These are phyloP conservation scores for Xylaria grammica DNA, from an alignment of 495 filamentous ascomycete genomes.

Conservation along the genomic window DNA sequence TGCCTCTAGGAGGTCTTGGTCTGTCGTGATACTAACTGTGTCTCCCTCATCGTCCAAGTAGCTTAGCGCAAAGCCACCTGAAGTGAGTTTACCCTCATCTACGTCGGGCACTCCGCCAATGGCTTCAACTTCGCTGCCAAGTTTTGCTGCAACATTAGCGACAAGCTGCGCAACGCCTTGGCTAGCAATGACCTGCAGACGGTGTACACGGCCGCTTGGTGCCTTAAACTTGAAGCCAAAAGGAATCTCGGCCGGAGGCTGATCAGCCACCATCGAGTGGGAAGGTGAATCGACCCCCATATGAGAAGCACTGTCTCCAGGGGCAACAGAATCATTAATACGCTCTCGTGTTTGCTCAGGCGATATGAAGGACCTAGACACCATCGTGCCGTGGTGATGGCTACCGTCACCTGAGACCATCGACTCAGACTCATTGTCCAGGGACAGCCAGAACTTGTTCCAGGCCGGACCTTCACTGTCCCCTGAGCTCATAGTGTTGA, in stretches of 20 bases:
- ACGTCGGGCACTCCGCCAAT: constrained; percentile 81
- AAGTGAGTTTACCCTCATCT: constrained; percentile 77
- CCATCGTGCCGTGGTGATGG: constrained; percentile 62
- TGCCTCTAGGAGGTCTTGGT: constrained; percentile 89
- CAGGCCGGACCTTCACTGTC: constrained; percentile 96
- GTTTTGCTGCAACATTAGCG: constrained; percentile 76
- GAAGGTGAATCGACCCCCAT: constrained; percentile 76
- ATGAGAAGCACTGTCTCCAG: constrained; percentile 93
- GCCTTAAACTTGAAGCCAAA: constrained; percentile 99
- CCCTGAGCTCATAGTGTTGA: constrained; percentile 64
- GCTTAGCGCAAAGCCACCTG: constrained; percentile 89
- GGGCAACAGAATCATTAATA: constrained; percentile 78
- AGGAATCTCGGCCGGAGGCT: constrained; percentile 68
- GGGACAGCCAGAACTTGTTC: constrained; percentile 99
- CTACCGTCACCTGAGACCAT: constrained; percentile 90
- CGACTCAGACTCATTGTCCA: constrained; percentile 96
- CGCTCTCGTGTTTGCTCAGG: constrained; percentile 70
- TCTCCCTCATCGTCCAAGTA: constrained; percentile 98
- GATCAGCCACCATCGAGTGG: constrained; percentile 63
- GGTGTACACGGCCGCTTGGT: constrained; percentile 91
- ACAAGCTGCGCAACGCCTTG: constrained; percentile 85
- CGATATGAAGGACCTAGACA: constrained; percentile 71
- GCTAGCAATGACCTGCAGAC: constrained; percentile 81
- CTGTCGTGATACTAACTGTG: constrained; percentile 95
- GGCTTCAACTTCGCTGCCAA: constrained; percentile 83